These are phyloP conservation scores for Diospyros kaki DNA, from an alignment of 148 eudicot genomes.

Conservation along the genomic window DNA sequence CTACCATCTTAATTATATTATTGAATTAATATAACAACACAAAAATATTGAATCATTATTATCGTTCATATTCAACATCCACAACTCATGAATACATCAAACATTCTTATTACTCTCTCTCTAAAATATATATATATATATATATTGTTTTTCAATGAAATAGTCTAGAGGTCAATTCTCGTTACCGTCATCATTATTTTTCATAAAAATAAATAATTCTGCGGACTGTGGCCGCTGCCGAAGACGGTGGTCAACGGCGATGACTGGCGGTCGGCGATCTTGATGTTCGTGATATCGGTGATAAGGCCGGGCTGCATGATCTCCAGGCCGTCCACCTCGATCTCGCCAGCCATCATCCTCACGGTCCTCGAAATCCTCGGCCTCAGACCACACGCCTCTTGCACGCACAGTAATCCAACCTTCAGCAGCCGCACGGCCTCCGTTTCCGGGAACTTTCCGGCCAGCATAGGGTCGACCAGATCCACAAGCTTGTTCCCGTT, in stretches of 20 bases:
- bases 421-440: slow-evolving; percentile 3
- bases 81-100: no score
- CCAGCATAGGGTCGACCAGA: slow-evolving; percentile 11
- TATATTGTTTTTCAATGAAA: no score
- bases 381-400: not conserved
- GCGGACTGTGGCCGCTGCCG: not conserved
- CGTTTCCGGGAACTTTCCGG: not conserved
- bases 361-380: not conserved
- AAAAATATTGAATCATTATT: no score
- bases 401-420: slow-evolving; percentile 5
- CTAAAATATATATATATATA: no score
- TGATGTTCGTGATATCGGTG: slow-evolving; percentile 8
- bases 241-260: not conserved
- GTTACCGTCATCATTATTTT: no score
- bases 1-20: no score
- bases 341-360: slow-evolving; percentile 7
- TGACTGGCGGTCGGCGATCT: not conserved
- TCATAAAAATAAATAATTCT: not conserved
- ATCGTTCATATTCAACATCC: no score
- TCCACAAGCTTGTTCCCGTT: slow-evolving; percentile 5
- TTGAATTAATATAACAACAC: no score
- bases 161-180: no score
- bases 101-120: no score
- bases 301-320: slow-evolving; percentile 8
- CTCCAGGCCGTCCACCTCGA: not conserved